These are phyloP conservation scores for Ceriops zippeliana DNA, from an alignment of 345 rosid genomes.

Conservation along the genomic window DNA sequence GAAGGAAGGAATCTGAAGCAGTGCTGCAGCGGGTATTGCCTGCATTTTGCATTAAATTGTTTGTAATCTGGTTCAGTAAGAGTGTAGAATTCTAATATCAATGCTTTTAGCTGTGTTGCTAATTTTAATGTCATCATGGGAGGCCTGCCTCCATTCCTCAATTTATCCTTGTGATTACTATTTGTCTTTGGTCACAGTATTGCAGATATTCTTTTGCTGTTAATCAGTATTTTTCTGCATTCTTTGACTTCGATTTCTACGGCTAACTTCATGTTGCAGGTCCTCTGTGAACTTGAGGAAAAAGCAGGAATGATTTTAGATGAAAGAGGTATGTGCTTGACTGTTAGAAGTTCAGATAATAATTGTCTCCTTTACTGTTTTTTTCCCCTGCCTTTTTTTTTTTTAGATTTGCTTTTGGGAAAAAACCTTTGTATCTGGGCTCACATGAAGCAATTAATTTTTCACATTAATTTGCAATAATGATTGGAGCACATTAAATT, in stretches of 20 bases:
- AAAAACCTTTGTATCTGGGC: no score
- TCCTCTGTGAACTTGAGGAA: slow-evolving; percentile 81
- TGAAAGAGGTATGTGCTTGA: slow-evolving; percentile 64
- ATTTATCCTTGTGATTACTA: background rate
- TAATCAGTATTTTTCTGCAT: no score
- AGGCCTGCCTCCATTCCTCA: background rate
- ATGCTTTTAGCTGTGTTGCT: background rate
- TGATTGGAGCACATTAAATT: no score
- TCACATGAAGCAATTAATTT: no score
- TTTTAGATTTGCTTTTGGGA: no score
- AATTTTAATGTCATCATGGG: background rate
- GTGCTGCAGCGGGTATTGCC: slow-evolving; percentile 73
- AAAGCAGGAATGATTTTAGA: slow-evolving; percentile 83
- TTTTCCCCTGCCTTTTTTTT: background rate
- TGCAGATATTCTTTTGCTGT: background rate
- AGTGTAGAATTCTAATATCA: background rate
- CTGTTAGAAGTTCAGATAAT: background rate
- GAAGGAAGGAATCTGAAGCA: slow-evolving; percentile 89
- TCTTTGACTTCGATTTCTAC: background rate
- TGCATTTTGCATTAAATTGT: slow-evolving; percentile 3
- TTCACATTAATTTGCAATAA: no score
- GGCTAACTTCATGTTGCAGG: slow-evolving; percentile 40
- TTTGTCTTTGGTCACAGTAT: background rate
- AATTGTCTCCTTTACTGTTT: background rate
- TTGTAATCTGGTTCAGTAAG: background rate